Percentiles rank a stretch among this genome's conserved stretches.
Conservation (phyloP, 2,329 filamentous ascomycete genomes). For the Xenoacremonium recifei region DNA sequence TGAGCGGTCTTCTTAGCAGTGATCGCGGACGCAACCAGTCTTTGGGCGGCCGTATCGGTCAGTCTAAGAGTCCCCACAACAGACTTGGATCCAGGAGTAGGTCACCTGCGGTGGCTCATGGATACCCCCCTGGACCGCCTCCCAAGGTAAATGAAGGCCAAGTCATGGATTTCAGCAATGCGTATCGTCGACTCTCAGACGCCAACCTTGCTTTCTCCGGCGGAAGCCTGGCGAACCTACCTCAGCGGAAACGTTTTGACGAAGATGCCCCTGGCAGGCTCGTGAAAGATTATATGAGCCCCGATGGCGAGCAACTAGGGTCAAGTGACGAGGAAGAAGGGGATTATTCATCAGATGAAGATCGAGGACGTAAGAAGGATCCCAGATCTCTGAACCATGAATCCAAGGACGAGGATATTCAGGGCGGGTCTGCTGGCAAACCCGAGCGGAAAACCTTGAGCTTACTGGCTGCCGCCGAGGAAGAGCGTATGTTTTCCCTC, state of each 20-base stretch:
- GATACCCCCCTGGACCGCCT: conserved; percentile 28
- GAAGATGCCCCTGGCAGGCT: conserved; percentile 53
- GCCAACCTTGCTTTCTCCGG: conserved; percentile 64
- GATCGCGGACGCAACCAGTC: conserved; percentile 43
- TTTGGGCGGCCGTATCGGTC: conserved; percentile 33
- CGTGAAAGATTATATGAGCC: conserved; percentile 64
- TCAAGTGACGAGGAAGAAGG: conserved; percentile 71
- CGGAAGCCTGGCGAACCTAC: conserved; percentile 61
- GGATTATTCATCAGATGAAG: conserved; percentile 65
- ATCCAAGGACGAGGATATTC: conserved; percentile 33
- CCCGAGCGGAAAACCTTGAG: conserved; percentile 51
- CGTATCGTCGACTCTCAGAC: conserved; percentile 71
- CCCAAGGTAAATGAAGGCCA: conserved; percentile 60
- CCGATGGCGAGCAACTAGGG: conserved; percentile 65
- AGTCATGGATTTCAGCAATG: conserved; percentile 64
- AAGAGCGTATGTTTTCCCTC: conserved; percentile 63
- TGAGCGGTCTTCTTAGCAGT: conserved; percentile 49
- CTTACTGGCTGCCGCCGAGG: conserved; percentile 71
- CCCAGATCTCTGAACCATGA: conserved; percentile 45
- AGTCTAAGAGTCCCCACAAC: conserved; percentile 54
- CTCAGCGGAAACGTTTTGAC: conserved; percentile 51
- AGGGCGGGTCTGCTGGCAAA: conserved; percentile 35
- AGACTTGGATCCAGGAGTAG: conserved; percentile 42
- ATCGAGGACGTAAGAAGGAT: conserved; percentile 58
- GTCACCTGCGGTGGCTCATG: conserved; percentile 31